Evolutionary conservation across 371 early-diverging fungal species (phyloP).

Genomic region (Coemansia sp.): DNA sequence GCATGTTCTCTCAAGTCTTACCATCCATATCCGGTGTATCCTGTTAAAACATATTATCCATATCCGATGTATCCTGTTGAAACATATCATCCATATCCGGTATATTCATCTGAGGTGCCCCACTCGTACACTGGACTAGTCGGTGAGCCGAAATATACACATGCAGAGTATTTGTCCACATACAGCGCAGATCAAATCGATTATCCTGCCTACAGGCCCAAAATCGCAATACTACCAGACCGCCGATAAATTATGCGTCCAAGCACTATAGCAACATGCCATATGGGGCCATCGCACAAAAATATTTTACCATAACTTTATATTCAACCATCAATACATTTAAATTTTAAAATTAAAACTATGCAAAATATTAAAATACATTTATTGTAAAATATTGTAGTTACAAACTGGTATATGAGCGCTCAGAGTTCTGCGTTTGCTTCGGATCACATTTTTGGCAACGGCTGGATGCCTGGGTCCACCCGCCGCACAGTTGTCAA

Average conservation of each 20-base stretch:
- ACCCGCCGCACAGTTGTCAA: constrained; percentile 30
- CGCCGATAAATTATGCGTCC: not conserved
- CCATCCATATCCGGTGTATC: not conserved
- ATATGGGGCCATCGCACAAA: not conserved
- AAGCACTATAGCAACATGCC: not conserved
- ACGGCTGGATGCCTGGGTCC: constrained; percentile 44
- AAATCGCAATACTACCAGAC: not conserved
- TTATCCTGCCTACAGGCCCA: not conserved
- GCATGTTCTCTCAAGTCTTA: not conserved
- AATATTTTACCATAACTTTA: not conserved
- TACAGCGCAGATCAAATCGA: not conserved
- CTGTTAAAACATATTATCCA: not conserved
- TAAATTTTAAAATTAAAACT: not conserved
- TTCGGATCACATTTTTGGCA: constrained; percentile 31
- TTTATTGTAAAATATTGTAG: not conserved
- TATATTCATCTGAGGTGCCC: not conserved
- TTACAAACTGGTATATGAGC: constrained; percentile 10
- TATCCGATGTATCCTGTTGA: not conserved
- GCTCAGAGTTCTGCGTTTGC: constrained; percentile 7
- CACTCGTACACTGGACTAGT: not conserved
- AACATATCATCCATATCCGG: not conserved
- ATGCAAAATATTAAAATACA: not conserved
- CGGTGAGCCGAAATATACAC: not conserved
- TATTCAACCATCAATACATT: not conserved
- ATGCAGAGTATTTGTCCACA: not conserved